A percentile compares a stretch with the other conserved stretches of the same genome.
phyloP scores from a whole-genome alignment of 345 rosid genomes.

The Moringa oleifera region DNA sequence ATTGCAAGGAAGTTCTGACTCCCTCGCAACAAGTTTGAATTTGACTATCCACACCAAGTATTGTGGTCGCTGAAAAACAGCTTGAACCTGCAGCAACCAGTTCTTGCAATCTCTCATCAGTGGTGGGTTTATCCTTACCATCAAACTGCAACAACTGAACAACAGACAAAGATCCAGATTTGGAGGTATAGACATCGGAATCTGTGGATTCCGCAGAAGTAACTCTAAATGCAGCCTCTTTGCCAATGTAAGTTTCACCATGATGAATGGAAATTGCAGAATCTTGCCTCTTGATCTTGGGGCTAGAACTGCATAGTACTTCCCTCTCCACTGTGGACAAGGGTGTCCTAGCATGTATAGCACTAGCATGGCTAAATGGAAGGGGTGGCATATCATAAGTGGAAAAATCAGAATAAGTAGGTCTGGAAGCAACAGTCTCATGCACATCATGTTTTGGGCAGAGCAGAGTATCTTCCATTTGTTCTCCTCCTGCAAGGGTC shows the following conservation, averaged over 20 bases:
- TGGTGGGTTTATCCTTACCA: constrained; percentile 18
- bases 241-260: constrained; percentile 22
- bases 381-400: constrained; percentile 1
- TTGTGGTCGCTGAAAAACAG: constrained; percentile 17
- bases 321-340: constrained; percentile 11
- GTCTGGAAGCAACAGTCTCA: constrained; percentile 4
- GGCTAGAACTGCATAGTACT: constrained; percentile 5
- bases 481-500: constrained; percentile 23
- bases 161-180: constrained; percentile 9
- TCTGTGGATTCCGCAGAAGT: constrained; percentile 17
- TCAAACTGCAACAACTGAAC: constrained; percentile 14
- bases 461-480: constrained; percentile 10
- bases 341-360: constrained; percentile 9
- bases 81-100: constrained; percentile 17
- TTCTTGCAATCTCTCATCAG: constrained; percentile 25
- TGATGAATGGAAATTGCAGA: constrained; percentile 23
- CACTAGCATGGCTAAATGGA: constrained; percentile 3
- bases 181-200: constrained; percentile 22
- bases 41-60: constrained; percentile 6
- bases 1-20: constrained; percentile 15
- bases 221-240: constrained; percentile 24
- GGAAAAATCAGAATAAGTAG: constrained; percentile 6
- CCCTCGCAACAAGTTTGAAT: constrained; percentile 5
- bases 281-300: constrained; percentile 30
- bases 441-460: constrained; percentile 22